Base-by-base conservation (phyloP, 192 early-diverging fungal species). In the Radiomyces spectabilis region DNA sequence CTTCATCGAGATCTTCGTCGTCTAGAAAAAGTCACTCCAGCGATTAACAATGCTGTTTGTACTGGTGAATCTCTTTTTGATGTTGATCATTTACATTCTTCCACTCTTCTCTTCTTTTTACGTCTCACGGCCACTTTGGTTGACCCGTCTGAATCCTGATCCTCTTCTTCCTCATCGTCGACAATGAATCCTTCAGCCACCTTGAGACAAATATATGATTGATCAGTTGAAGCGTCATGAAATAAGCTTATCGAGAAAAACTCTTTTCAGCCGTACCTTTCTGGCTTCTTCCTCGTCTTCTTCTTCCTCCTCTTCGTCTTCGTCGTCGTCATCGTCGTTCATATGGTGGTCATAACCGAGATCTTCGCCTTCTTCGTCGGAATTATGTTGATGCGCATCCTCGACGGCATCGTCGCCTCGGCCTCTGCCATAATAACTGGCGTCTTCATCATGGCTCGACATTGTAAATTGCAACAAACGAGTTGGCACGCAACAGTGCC, bases 1-100 rank as follows among this genome's bases (percentile, higher is more conserved):
- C 97, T 15, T 94, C 94, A 22, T 93, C 89, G 13, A 93, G 68
- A 32, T 83, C 81, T 41, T 94, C 88, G 47, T 91, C 87, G 55
- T 51, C 68, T 51, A 43, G 9, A 32, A 22, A 37, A 37, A 21
- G 39, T 35, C 37, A 44, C 12, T 21, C 10, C 26, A 32, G 30
- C 8, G 19, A 27, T 5, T 40, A 19, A 6, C 10, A 9, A 51
- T 43, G 18, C 9, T 9, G 19, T 43, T 6, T 16, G 18, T 21
- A 21, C 33, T 41, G 41, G 42, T 51, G 6, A 29, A 53, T 58
- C 32, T 51, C 39, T 25, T 48, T 41, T n/a, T 58, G 18, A 35
- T 48, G 45, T 51, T 59, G 48, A 50, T 49, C 59, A 50, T 57
- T 55, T 56, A 66, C 67, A 68, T 61, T 57, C 73, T 65, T 54